These are phyloP conservation scores for Zostera marina DNA, from an alignment of 116 monocot genomes.

Conservation along the genomic window DNA sequence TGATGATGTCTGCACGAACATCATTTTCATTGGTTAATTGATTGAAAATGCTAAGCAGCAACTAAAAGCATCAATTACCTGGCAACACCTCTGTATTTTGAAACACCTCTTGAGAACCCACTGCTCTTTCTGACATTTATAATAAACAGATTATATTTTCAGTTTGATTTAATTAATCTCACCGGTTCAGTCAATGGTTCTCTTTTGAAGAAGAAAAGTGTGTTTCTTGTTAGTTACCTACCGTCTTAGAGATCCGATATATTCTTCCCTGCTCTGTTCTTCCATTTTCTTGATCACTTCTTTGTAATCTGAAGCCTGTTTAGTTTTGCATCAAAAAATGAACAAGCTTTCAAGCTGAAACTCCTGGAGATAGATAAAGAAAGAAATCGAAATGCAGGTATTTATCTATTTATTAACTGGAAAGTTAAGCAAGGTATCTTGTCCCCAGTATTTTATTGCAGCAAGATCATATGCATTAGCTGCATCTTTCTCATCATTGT, in stretches of 20 bases:
- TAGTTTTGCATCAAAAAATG: too few relatives aligned
- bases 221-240: constrained; percentile 1
- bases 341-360: background rate
- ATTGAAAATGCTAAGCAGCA: background rate
- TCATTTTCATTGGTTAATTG: background rate
- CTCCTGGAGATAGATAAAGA: background rate
- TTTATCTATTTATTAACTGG: constrained; percentile 22
- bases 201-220: background rate
- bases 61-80: constrained; percentile 30
- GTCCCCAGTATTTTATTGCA: constrained; percentile 91
- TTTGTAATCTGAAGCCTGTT: constrained; percentile 43
- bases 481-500: constrained; percentile 80
- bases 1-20: constrained; percentile 52
- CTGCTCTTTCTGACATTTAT: constrained; percentile 58
- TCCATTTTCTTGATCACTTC: constrained; percentile 73
- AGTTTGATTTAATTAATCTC: background rate
- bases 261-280: constrained; percentile 56
- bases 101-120: constrained; percentile 87
- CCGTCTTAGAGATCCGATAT: constrained; percentile 86
- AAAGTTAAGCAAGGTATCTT: constrained; percentile 76
- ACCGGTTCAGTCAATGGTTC: too few relatives aligned
- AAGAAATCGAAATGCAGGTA: background rate
- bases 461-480: constrained; percentile 83
- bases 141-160: background rate
- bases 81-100: constrained; percentile 89